Evolutionary conservation across 1,284 basidiomycete genomes (phyloP), one percentile per base, ranked within the genome.

Genomic region (Rhodotorula sp.): DNA sequence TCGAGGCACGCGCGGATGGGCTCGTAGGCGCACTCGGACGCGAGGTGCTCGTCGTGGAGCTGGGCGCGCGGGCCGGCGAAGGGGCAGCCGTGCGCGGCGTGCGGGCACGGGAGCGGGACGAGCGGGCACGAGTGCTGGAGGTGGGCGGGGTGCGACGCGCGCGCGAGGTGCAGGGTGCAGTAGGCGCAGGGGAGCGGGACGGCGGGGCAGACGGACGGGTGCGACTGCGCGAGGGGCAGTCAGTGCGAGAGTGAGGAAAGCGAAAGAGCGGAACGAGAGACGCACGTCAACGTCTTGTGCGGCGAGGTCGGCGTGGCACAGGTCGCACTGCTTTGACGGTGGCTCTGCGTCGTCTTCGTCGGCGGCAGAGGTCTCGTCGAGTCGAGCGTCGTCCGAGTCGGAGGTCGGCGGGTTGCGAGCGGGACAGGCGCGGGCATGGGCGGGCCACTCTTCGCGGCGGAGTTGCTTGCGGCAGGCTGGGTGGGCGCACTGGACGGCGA

Each of bases 21-120:
- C 61, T 76, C 65, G 50, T 76, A 64, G 13, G 67, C 53, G 61
- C 75, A 61, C 50, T 75, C 61, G 10, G 70, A 23, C 44, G 74
- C 44, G 58, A 72, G 54, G 59, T 74, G 73, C 9, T 71, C 73
- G 8, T 66, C 62, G 3, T 34, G 12, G 48, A 74, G 62, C 1
- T n/a, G 49, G 2, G 64, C 45, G 8, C 73, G 73, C 8, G 73
- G 68, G 7, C 57, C 63, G 19, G 58, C 16, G 41, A 52, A 60
- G 13, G 54, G 9, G 42, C 73, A 74, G 34, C 70, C 70, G 63
- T 60, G 65, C 2, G n/a, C 7, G n/a, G 70, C 67, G 64, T 69
- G 70, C 0, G 73, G 70, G 45, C 73, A 74, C 4, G 70, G 70
- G 17, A 50, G 53, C 16, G 64, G 64, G 59, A 72, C 62, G 50